Base-by-base conservation (phyloP, 148 eudicot species). In the Dysphania ambrosioides region DNA sequence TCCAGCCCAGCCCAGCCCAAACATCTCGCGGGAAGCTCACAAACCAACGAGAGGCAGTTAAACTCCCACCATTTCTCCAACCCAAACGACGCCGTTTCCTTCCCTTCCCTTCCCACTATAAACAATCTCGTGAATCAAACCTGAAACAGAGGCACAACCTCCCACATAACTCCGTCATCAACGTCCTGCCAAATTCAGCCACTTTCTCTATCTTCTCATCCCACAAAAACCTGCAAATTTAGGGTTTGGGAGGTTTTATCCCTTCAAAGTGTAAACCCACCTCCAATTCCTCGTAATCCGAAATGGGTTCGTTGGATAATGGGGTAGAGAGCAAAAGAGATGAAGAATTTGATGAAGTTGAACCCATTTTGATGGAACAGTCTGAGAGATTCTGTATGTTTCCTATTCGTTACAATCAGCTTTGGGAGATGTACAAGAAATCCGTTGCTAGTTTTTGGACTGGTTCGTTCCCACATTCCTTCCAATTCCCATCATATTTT, bases 361-460 rank as follows among this genome's bases (percentile, higher is more conserved):
- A 90, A 53, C 87, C 92, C 68, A 85, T 88, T 19, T 75, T 87
- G 62, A 79, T 67, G 82, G 87, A 87, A 72, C 84, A 87, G 55
- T 72, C 86, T 16, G 82, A 87, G 74, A 86, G 85, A 70, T 91
- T 85, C 47, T 86, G 91, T 68, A 91, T 91, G 93, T 88, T 91
- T 38, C 97, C 97, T 62, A 78, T 91, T 74, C 80, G 81, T 53
- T 88, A 88, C 40, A 83, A 85, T 55, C 91, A 88, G 75, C 78
- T 91, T 24, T 91, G 93, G 97, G 93, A 91, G 80, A 91, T 91
- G 93, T 91, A 91, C 66, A 91, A 91, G 80, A 91, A 89, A 68
- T 83, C 93, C 32, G 61, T 75, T 40, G 91, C 97, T 70, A 88
- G 93, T 75, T 91, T 91, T 38, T 91, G 97, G 93, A 85, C 96